These are phyloP conservation scores for Lizonia empirigonia DNA, from an alignment of 2,329 filamentous ascomycete genomes.

Conservation along the genomic window DNA sequence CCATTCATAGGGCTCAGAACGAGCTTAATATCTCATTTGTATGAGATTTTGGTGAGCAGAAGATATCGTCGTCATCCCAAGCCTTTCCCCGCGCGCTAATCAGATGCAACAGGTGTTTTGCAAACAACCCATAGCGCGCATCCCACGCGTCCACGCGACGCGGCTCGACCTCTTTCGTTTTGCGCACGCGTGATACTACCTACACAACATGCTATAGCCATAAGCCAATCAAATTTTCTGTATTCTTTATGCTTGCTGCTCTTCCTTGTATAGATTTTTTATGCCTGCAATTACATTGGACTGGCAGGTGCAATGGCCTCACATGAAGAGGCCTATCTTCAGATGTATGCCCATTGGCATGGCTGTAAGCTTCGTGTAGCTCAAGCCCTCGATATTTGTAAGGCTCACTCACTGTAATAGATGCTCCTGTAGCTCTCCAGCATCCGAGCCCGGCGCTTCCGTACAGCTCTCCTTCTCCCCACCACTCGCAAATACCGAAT, in stretches of 20 bases:
- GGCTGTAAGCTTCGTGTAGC: background rate
- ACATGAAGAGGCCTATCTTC: background rate
- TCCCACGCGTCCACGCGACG: conserved; percentile 5
- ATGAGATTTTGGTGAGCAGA: too few species aligned
- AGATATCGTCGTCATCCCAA: too few species aligned
- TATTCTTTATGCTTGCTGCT: background rate
- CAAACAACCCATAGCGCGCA: too few species aligned
- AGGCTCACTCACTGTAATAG: background rate
- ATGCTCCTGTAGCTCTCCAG: background rate
- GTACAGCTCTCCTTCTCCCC: background rate
- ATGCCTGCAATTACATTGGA: background rate
- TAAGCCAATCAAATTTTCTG: background rate
- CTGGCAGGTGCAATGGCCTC: background rate
- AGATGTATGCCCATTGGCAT: background rate
- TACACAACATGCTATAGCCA: background rate
- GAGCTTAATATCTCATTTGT: too few species aligned
- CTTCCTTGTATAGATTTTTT: background rate
- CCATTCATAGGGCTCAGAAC: too few species aligned
- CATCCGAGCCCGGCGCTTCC: background rate
- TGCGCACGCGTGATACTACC: too few species aligned
- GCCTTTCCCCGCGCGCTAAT: too few species aligned
- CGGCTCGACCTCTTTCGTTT: background rate
- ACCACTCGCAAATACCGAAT: background rate
- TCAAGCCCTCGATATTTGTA: too few species aligned
- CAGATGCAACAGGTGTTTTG: too few species aligned